phyloP scores from a whole-genome alignment of 768 basidiomycete genomes.

The Suillus variegatus region DNA sequence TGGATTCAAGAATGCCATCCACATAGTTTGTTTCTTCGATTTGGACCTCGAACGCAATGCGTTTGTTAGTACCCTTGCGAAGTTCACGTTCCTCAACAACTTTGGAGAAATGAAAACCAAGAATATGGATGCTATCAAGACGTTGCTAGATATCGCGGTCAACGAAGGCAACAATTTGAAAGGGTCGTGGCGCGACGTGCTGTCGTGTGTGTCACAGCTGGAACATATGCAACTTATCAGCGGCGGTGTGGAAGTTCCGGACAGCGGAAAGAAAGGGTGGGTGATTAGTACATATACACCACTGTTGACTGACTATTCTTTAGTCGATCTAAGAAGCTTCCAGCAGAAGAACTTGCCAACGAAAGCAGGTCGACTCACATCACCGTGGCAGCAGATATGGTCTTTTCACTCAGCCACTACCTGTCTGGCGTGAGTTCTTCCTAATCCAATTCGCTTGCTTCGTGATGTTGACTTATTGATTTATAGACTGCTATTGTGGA shows the following conservation, averaged over 20 bases:
- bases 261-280: slow-evolving; percentile 79
- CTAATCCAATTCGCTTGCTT: neutral
- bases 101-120: slow-evolving; percentile 98
- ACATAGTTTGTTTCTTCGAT: slow-evolving; percentile 95
- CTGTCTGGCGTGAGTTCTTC: slow-evolving; percentile 77
- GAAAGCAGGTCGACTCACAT: slow-evolving; percentile 98
- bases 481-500: slow-evolving; percentile 92
- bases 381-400: slow-evolving; percentile 98
- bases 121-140: slow-evolving; percentile 99
- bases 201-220: slow-evolving; percentile 96
- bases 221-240: slow-evolving; percentile 99
- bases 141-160: slow-evolving; percentile 90
- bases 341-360: slow-evolving; percentile 92
- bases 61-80: slow-evolving; percentile 93
- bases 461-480: neutral
- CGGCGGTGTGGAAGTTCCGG: slow-evolving; percentile 82
- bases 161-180: slow-evolving; percentile 97
- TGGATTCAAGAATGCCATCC: slow-evolving; percentile 96
- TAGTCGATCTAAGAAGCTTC: slow-evolving; percentile 56
- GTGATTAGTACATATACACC: slow-evolving; percentile 24
- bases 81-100: slow-evolving; percentile 98
- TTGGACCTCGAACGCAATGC: slow-evolving; percentile 98
- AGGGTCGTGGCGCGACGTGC: slow-evolving; percentile 93
- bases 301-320: slow-evolving; percentile 13
- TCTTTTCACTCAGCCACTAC: slow-evolving; percentile 94